phyloP scores from a whole-genome alignment of 345 rosid genomes.

The Trapa bicornis region DNA sequence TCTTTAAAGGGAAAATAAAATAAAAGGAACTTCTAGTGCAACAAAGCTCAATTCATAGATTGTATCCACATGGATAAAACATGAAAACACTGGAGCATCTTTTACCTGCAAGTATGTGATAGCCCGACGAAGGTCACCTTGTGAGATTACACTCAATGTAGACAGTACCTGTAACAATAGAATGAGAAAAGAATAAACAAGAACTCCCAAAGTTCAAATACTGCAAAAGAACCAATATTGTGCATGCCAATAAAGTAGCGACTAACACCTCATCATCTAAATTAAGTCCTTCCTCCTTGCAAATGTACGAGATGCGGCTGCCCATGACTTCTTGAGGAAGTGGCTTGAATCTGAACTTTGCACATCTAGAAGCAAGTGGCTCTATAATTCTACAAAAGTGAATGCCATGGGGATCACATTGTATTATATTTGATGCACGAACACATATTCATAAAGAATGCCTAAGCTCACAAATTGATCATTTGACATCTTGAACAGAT shows the following conservation, averaged over 20 bases:
- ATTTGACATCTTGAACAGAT: neutral
- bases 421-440: neutral
- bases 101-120: conserved; percentile 86
- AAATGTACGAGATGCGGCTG: conserved; percentile 68
- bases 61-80: neutral
- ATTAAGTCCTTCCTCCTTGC: conserved; percentile 70
- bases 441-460: neutral
- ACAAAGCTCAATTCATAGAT: neutral
- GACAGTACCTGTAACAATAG: conserved; percentile 52
- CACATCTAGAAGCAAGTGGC: conserved; percentile 99
- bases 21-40: neutral
- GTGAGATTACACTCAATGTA: conserved; percentile 72
- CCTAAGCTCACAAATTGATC: neutral
- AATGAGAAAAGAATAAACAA: neutral
- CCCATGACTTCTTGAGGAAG: conserved; percentile 86
- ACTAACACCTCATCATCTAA: conserved; percentile 57
- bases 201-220: neutral
- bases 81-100: neutral
- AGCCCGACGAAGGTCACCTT: conserved; percentile 98
- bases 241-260: conserved; percentile 5
- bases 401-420: conserved; percentile 7
- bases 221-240: neutral
- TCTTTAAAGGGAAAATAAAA: neutral
- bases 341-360: conserved; percentile 96
- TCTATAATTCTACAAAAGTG: conserved; percentile 61